Evolutionary conservation across 345 rosid genomes (phyloP), one percentile per base, ranked within the genome.

Genomic region (Bruguiera gymnorhiza): DNA sequence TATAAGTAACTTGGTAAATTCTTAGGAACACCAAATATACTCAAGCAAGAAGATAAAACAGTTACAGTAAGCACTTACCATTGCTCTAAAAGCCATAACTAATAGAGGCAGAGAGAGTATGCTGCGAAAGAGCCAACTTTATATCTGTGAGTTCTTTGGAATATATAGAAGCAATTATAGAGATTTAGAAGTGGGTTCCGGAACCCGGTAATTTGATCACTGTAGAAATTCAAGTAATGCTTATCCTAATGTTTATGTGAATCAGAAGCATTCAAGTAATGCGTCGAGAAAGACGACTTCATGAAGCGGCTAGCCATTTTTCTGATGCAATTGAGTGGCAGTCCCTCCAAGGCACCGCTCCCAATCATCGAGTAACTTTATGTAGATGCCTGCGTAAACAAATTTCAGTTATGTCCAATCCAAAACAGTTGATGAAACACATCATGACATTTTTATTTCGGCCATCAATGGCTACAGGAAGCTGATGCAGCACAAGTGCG

Each of bases 41-140:
- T 19, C 3, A 75, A 62, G 29, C 21, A 37, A 0, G 68, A 19
- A 54, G 58, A 23, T 21, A 8, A 54, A 24, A 4, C 9, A 21
- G 11, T 21, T 9, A 54, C 26, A 21, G 27, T 11, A 0, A 2
- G 3, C n/a, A 63, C 87, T 78, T 73, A 83, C 89, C 24, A 78
- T 62, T 66, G 83, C 73, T 75, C 75, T 76, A n/a, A 50, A 66
- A 1, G 86, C 84, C 90, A 83, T 83, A 6, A 7, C 27, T 7
- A 23, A 54, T 11, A 8, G 13, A 21, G 27, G 9, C n/a, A 54
- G n/a, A n/a, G 23, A n/a, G 27, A 21, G 26, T 39, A 10, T 39
- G 13, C 26, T 2, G 27, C 23, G 27, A 54, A 39, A 39, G 15
- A 39, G 11, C 16, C 48, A 39, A 39, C 48, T 39, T 39, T 39